phyloP scores from a whole-genome alignment of 345 rosid genomes.

The Citrus australasica region DNA sequence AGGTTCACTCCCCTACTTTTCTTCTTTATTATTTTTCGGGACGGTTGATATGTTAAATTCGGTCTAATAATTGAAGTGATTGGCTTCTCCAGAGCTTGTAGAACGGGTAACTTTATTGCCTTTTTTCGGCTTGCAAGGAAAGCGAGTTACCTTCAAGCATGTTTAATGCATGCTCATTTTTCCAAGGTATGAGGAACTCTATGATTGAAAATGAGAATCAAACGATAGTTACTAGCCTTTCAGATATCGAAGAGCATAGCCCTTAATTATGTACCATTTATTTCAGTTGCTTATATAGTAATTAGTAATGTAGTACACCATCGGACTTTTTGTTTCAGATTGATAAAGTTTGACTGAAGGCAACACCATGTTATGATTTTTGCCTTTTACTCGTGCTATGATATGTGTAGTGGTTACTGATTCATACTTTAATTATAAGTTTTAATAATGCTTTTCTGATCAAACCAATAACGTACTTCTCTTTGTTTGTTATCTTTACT shows the following conservation, averaged over 20 bases:
- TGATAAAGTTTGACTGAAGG: not conserved
- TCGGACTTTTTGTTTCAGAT: not conserved
- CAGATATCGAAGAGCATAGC: not conserved
- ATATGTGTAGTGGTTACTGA: not conserved
- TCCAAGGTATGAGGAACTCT: slow-evolving; percentile 58
- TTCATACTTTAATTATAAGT: not conserved
- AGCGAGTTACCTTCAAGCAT: slow-evolving; percentile 94
- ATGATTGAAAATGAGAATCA: not conserved
- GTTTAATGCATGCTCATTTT: slow-evolving; percentile 99
- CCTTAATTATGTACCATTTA: slow-evolving; percentile 2
- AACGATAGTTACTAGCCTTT: not conserved
- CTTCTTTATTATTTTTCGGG: not conserved
- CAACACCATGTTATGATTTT: not conserved
- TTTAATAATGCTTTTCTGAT: not conserved
- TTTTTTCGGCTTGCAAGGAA: slow-evolving; percentile 91
- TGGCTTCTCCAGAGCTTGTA: slow-evolving; percentile 70
- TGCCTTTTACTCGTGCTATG: not conserved
- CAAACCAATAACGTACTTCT: not conserved
- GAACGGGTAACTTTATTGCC: slow-evolving; percentile 81
- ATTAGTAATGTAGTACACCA: not conserved
- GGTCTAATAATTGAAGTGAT: slow-evolving; percentile 29
- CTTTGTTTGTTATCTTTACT: not conserved
- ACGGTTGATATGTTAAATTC: slow-evolving; percentile 22
- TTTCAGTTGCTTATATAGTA: not conserved
- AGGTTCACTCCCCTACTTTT: slow-evolving; percentile 45